Conservation (phyloP, 2,329 filamentous ascomycete species). For the Boeremia exigua region DNA sequence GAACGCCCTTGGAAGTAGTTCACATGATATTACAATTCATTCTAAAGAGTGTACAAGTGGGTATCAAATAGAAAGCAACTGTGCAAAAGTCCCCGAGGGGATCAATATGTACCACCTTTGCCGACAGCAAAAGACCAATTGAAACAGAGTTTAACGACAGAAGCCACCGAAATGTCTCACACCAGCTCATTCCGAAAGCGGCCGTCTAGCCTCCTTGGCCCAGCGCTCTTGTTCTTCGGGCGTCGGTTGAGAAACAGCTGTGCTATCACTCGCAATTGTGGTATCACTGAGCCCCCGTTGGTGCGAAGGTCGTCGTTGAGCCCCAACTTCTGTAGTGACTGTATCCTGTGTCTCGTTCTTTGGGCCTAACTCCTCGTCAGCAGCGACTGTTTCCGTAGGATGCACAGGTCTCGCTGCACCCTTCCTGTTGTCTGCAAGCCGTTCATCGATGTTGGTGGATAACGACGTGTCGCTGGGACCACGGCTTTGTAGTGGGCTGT, state of each 20-base stretch:
- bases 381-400: not conserved
- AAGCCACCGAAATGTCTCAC: not conserved
- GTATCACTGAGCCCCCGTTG: constrained; percentile 40
- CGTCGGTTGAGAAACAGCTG: constrained; percentile 44
- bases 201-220: constrained; percentile 22
- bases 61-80: constrained; percentile 13
- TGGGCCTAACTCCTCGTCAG: not conserved
- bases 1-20: not conserved
- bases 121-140: not conserved
- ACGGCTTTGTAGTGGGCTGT: constrained; percentile 24
- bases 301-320: constrained; percentile 39
- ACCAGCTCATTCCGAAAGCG: constrained; percentile 10
- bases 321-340: not conserved
- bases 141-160: not conserved
- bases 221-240: constrained; percentile 42
- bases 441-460: constrained; percentile 38
- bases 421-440: constrained; percentile 22
- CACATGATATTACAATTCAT: constrained; percentile 12
- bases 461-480: constrained; percentile 37
- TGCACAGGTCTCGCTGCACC: not conserved
- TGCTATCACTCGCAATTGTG: constrained; percentile 42
- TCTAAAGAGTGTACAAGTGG: constrained; percentile 29
- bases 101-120: constrained; percentile 1
- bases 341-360: not conserved
- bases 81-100: not conserved